Percentiles rank a stretch among this genome's conserved stretches.
These are phyloP conservation scores for Mycena rebaudengoi DNA, from an alignment of 768 basidiomycete genomes.

Conservation along the genomic window DNA sequence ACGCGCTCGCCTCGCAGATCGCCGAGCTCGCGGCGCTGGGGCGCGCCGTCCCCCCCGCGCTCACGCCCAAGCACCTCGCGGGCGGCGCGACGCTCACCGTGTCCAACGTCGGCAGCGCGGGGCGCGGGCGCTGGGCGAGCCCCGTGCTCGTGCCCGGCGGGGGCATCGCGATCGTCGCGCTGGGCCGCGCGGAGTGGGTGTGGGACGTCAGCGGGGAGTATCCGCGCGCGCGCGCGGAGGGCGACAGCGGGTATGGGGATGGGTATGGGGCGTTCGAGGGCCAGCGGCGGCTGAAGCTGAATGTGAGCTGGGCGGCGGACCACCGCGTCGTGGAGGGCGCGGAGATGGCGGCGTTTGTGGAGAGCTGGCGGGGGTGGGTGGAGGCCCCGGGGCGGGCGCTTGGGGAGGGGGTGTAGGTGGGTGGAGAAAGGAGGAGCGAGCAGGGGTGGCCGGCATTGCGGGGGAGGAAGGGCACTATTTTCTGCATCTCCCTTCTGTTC, in stretches of 20 bases:
- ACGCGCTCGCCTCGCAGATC: constrained; percentile 67
- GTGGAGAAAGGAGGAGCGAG: too few species aligned
- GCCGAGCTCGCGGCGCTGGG: constrained; percentile 70
- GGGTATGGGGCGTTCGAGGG: constrained; percentile 32
- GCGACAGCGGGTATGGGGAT: constrained; percentile 31
- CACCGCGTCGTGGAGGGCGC: constrained; percentile 91
- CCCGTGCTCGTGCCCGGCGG: constrained; percentile 86
- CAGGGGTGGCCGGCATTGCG: too few species aligned
- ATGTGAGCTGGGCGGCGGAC: constrained; percentile 86
- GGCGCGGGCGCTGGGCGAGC: constrained; percentile 73
- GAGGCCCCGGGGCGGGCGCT: constrained; percentile 78
- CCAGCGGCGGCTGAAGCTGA: constrained; percentile 39
- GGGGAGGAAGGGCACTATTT: too few species aligned
- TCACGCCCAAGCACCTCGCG: constrained; percentile 73
- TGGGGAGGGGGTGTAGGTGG: constrained; percentile 52
- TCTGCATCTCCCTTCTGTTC: too few species aligned
- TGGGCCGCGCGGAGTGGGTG: constrained; percentile 28
- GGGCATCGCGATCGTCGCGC: constrained; percentile 46
- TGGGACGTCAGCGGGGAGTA: constrained; percentile 12
- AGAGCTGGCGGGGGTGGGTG: constrained; percentile 83
- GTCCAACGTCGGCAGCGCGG: constrained; percentile 82
- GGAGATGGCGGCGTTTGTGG: constrained; percentile 88
- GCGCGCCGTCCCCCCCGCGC: constrained; percentile 69
- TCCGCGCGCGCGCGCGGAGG: constrained; percentile 11
- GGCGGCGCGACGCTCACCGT: constrained; percentile 84